Evolutionary conservation across 805 yeast species (phyloP).

Genomic region (Metschnikowia dekortorum): DNA sequence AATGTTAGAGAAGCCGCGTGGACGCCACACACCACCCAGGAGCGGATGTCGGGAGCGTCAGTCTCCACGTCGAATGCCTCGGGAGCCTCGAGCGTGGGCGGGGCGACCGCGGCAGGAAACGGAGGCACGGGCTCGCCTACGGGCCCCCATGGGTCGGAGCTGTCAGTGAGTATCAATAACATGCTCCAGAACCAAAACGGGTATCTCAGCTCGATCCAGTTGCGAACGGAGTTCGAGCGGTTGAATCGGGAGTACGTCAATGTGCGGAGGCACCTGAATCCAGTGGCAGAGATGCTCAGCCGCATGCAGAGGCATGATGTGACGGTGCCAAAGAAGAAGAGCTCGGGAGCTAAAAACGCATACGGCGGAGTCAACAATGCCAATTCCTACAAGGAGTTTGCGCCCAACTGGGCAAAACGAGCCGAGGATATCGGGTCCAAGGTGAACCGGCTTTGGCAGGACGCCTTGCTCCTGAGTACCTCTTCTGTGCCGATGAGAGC

Average conservation of each 20-base stretch:
- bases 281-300: slow-evolving; percentile 58
- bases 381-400: slow-evolving; percentile 32
- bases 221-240: slow-evolving; percentile 74
- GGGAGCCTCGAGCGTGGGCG: background rate
- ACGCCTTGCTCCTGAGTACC: slow-evolving; percentile 26
- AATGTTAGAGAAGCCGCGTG: slow-evolving; percentile 11
- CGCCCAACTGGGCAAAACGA: slow-evolving; percentile 28
- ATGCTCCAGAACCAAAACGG: slow-evolving; percentile 22
- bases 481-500: slow-evolving; percentile 9
- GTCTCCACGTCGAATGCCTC: background rate
- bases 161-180: slow-evolving; percentile 7
- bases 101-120: background rate
- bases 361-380: slow-evolving; percentile 15
- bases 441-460: slow-evolving; percentile 38
- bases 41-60: background rate
- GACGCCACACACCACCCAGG: background rate
- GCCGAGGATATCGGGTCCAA: slow-evolving; percentile 24
- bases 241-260: slow-evolving; percentile 69
- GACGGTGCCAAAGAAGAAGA: slow-evolving; percentile 21
- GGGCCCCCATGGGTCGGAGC: background rate
- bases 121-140: background rate
- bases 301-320: slow-evolving; percentile 36
- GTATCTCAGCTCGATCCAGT: slow-evolving; percentile 48
- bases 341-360: slow-evolving; percentile 6
- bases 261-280: slow-evolving; percentile 66